Conservation (phyloP, 768 basidiomycete genomes). For the Naganishia onofrii region DNA sequence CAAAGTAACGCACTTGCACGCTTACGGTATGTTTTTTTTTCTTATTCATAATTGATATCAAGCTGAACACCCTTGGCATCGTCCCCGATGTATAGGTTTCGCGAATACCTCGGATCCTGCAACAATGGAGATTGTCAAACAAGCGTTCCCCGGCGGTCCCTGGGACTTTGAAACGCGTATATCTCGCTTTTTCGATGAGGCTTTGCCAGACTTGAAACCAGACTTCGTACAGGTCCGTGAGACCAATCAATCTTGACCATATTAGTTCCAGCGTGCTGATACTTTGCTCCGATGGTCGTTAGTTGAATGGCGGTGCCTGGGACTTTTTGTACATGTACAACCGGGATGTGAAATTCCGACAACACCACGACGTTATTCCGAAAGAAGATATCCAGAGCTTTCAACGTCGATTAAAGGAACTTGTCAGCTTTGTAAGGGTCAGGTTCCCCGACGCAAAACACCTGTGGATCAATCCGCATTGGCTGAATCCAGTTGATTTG, state of each 20-base stretch:
- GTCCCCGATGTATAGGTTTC: background rate
- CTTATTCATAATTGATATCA: background rate
- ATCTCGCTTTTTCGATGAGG: conserved; percentile 1
- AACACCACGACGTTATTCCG: conserved; percentile 11
- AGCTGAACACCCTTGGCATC: background rate
- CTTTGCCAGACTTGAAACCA: conserved; percentile 3
- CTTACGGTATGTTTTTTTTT: background rate
- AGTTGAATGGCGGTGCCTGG: conserved; percentile 21
- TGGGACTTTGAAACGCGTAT: conserved; percentile 23
- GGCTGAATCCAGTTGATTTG: conserved; percentile 15
- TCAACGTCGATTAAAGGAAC: background rate
- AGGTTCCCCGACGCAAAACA: conserved; percentile 5
- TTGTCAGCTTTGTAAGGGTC: background rate
- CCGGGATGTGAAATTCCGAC: conserved; percentile 4
- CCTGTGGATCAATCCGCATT: conserved; percentile 25
- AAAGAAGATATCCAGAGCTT: conserved; percentile 5
- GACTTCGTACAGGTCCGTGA: background rate
- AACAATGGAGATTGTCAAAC: background rate
- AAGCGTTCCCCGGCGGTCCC: conserved; percentile 21
- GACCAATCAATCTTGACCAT: background rate
- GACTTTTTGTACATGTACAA: conserved; percentile 27
- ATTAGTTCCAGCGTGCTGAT: background rate
- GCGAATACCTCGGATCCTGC: conserved; percentile 19
- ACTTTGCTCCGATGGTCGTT: background rate
- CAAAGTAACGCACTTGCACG: conserved; percentile 2